Conservation (phyloP, 768 basidiomycete species). For the Mycena olivaceomarginata region DNA sequence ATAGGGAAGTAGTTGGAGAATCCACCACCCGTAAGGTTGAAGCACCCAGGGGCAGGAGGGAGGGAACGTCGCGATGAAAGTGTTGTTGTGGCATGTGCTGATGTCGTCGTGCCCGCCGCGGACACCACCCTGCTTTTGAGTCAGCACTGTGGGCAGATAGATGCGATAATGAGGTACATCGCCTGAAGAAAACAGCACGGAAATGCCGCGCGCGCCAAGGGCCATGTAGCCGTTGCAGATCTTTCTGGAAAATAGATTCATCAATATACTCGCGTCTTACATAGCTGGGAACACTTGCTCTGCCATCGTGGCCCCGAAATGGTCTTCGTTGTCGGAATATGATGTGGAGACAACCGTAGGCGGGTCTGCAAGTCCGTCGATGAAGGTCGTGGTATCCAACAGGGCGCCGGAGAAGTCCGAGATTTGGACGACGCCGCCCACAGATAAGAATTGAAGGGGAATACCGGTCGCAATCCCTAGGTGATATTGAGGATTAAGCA, state of each 20-base stretch:
- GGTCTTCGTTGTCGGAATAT: not conserved
- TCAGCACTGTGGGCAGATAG: not conserved
- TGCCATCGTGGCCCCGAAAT: not conserved
- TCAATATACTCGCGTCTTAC: not conserved
- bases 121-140: conserved; percentile 4
- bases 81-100: not conserved
- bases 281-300: not conserved
- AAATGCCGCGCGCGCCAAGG: conserved; percentile 24
- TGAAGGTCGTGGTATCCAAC: conserved; percentile 22
- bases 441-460: conserved; percentile 24
- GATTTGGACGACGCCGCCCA: not conserved
- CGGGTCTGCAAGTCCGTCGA: conserved; percentile 11
- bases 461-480: conserved; percentile 12
- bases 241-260: not conserved
- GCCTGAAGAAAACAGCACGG: conserved; percentile 17
- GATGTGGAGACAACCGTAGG: conserved; percentile 15
- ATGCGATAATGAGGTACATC: conserved; percentile 10
- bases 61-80: conserved; percentile 35
- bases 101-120: conserved; percentile 13
- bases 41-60: conserved; percentile 46
- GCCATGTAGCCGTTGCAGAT: conserved; percentile 19
- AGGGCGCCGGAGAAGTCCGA: not conserved
- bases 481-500: not conserved
- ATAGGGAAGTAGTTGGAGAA: not conserved
- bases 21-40: not conserved